Evolutionary conservation across 2,329 filamentous ascomycete species (phyloP).

Genomic region (Macroventuria anomochaeta): DNA sequence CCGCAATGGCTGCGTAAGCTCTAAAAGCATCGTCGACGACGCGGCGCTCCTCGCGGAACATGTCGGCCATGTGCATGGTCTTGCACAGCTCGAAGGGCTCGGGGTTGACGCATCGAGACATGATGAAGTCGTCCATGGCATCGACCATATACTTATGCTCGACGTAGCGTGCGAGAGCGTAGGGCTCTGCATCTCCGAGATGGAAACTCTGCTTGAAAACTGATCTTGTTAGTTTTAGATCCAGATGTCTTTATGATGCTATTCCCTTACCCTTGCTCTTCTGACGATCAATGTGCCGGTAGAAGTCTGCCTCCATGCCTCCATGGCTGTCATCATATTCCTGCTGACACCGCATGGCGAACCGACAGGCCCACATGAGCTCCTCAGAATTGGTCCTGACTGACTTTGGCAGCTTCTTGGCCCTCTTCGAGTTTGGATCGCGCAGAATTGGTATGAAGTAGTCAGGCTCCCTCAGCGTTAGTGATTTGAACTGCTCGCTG

Average conservation of each 20-base stretch:
- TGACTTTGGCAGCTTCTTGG: slow-evolving; percentile 13
- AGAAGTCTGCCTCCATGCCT: slow-evolving; percentile 35
- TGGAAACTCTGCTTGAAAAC: slow-evolving; percentile 56
- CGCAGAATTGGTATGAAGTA: slow-evolving; percentile 25
- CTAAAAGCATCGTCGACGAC: slow-evolving; percentile 32
- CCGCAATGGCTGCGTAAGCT: slow-evolving; percentile 29
- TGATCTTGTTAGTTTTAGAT: slow-evolving; percentile 18
- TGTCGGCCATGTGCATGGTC: slow-evolving; percentile 25
- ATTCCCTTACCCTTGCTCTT: slow-evolving; percentile 42
- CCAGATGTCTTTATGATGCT: too few relatives aligned
- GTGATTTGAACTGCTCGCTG: slow-evolving; percentile 15
- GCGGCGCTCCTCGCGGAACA: slow-evolving; percentile 28
- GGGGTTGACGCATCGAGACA: slow-evolving; percentile 19
- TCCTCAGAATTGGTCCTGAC: slow-evolving; percentile 19
- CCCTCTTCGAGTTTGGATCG: slow-evolving; percentile 10
- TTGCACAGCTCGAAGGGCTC: slow-evolving; percentile 33
- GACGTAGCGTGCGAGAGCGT: slow-evolving; percentile 47
- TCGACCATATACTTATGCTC: slow-evolving; percentile 49
- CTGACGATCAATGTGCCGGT: slow-evolving; percentile 42
- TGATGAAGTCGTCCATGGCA: slow-evolving; percentile 33
- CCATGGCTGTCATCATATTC: slow-evolving; percentile 14
- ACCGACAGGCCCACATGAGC: slow-evolving; percentile 24
- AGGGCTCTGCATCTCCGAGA: slow-evolving; percentile 52
- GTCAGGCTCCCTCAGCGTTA: slow-evolving; percentile 5
- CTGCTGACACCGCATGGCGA: slow-evolving; percentile 22